A percentile compares a stretch with the other conserved stretches of the same genome.
These are phyloP conservation scores for Larix kaempferi DNA, from an alignment of 75 land plant species.

Conservation along the genomic window DNA sequence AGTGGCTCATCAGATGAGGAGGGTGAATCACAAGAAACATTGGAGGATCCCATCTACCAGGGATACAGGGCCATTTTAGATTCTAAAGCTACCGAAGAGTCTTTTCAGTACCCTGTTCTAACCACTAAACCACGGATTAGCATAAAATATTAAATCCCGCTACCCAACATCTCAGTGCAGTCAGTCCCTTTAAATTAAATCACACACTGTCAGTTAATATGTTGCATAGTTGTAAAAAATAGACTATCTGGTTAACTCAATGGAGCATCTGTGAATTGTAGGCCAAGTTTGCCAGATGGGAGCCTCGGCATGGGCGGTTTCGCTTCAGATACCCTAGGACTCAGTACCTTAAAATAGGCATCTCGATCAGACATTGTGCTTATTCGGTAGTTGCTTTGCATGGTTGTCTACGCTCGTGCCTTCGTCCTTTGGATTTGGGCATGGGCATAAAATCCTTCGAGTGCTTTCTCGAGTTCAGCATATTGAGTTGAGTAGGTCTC, in stretches of 20 bases:
- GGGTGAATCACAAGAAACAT: constrained; percentile 11
- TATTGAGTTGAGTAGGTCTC: no score
- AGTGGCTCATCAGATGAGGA: not conserved
- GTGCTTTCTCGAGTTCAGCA: no score
- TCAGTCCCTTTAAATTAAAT: no score
- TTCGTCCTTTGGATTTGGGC: no score
- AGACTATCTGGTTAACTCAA: no score
- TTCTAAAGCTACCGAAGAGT: constrained; percentile 68
- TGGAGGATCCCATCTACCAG: constrained; percentile 35
- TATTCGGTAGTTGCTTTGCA: constrained; percentile 70
- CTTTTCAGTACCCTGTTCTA: not conserved
- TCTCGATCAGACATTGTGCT: constrained; percentile 55
- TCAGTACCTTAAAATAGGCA: constrained; percentile 66
- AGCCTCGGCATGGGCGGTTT: constrained; percentile 61
- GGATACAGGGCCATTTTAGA: constrained; percentile 61
- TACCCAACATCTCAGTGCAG: no score
- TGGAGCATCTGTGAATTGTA: constrained; percentile 8
- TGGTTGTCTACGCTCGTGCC: constrained; percentile 67
- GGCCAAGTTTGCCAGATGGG: constrained; percentile 83
- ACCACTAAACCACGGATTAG: no score
- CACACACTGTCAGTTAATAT: no score
- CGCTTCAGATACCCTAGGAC: constrained; percentile 64
- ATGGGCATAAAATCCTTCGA: no score
- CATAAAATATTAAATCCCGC: no score
- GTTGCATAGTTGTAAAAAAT: no score